Base-by-base conservation (phyloP, 805 yeast genomes). In the Kregervanrija pseudodelftensis region DNA sequence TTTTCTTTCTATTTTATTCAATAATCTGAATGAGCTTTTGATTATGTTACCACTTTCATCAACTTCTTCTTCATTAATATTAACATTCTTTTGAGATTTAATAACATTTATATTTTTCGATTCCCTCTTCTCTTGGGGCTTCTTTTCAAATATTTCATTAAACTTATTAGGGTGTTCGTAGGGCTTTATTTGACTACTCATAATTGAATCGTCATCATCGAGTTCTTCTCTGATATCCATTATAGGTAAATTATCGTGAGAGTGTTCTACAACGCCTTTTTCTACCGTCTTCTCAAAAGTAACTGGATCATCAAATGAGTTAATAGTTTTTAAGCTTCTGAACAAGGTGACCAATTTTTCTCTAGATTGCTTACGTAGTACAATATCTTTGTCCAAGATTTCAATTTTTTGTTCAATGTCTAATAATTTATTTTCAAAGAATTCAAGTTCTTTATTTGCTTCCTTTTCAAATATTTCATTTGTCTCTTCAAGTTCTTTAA, bases 191-290 rank as follows among this genome's bases (percentile, higher is more conserved):
- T 66, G 52, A n/a, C 77, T 58, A 11, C 49, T 60, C 1, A 84
- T 58, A 1, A 89, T 72, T 48, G 85, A 79, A 0, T 80, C 96
- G n/a, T 85, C 80, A 1, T 86, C 96, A 61, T 89, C 96, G 34
- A 90, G 61, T 43, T 80, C 85, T 57, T 89, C 97, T 43, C 80
- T 71, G 16, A 90, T 90, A 46, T 89, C 96, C 79, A 88, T 78
- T 17, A 85, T 67, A 1, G 87, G 89, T 2, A 80, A 54, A 1
- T 71, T 78, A 12, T 74, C 80, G 3, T 67, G 77, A 16, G 17
- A 11, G 33, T 1, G 4, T 34, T 37, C 7, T 15, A 22, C 11
- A 9, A 31, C 8, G 16, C 33, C 22, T 8, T 67, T 69, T 11
- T 46, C 47, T 2, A 32, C 11, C 16, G 12, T 13, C 15, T n/a